These are phyloP conservation scores for Rhynchospora breviuscula DNA, from an alignment of 176 grass and related monocot species.

Conservation along the genomic window DNA sequence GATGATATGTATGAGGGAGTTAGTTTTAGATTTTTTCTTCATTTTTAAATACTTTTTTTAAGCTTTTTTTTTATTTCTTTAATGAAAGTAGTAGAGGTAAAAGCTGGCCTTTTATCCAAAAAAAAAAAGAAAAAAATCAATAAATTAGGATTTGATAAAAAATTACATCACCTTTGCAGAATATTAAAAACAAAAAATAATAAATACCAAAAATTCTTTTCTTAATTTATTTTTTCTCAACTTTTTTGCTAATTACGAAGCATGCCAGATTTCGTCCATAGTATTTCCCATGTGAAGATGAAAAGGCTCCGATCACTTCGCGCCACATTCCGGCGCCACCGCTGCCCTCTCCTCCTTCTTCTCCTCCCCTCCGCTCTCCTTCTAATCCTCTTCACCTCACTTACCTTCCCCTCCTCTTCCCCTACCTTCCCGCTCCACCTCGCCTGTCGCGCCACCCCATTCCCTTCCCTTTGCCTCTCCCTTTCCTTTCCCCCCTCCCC, in stretches of 20 bases:
- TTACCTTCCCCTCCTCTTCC: constrained; percentile 8
- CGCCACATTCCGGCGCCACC: constrained; percentile 28
- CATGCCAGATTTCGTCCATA: too few species aligned
- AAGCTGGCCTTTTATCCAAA: too few species aligned
- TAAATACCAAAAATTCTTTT: not conserved
- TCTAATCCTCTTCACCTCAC: not conserved
- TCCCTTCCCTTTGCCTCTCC: constrained; percentile 23
- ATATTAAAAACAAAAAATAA: too few species aligned
- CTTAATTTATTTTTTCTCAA: too few species aligned
- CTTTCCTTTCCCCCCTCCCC: constrained; percentile 39
- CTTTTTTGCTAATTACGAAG: not conserved
- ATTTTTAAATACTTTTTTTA: too few species aligned
- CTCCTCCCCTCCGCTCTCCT: constrained; percentile 17
- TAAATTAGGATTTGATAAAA: too few species aligned
- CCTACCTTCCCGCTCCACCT: constrained; percentile 10
- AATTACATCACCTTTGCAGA: too few species aligned
- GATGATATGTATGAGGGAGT: too few species aligned
- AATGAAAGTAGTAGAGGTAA: too few species aligned
- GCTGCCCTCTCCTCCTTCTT: constrained; percentile 31
- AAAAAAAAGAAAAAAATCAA: too few species aligned
- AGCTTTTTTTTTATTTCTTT: too few species aligned
- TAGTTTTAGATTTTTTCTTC: too few species aligned
- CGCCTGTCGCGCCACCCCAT: constrained; percentile 31
- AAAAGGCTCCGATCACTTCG: constrained; percentile 1
- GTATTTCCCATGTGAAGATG: not conserved